Evolutionary conservation across 129 eudicot species (phyloP), one percentile per base, ranked within the genome.

Genomic region (Mikania micrantha): DNA sequence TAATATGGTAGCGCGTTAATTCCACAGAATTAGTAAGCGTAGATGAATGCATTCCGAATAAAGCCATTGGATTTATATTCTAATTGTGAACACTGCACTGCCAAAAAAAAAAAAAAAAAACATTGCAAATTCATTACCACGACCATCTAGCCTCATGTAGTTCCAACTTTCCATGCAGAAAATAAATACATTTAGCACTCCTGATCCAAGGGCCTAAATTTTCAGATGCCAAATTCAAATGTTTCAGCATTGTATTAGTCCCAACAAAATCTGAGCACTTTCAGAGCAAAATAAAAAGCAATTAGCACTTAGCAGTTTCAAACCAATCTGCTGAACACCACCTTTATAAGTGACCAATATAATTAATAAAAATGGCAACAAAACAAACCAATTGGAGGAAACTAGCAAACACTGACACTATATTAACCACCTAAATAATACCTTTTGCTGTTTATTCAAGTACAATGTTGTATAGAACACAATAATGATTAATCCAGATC

Each of bases 41-140:
- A 49, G 50, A 60, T 16, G 83, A 73, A 75, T 76, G 77, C 60
- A 67, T 58, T 74, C 95, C 77, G 0, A 45, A 35, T 35, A 84
- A 67, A 60, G 88, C 84, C 97, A 90, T 86, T 62, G 32, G 67
- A 60, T 40, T 7, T 39, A 11, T 15, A 50, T n/a, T 53, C 15
- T 64, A 75, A 64, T 50, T 48, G 24, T 9, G 36, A 15, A 44
- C 66, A 65, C 58, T 39, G 47, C 27, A 67, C 50, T 22, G 52
- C 60, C 56, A 74, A 42, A 57, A 22, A 65, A 54, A 7, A 20
- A 21, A 13, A 66, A 74, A 42, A 57, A 22, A 65, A 54, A 7
- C 29, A 21, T 21, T 22, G 48, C 38, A 60, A 28, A 1, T 13
- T 71, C 21, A 59, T 58, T 45, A 76, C 27, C 53, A 10, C 10